Evolutionary conservation across 148 eudicot genomes (phyloP).

Genomic region (Talinum fruticosum): DNA sequence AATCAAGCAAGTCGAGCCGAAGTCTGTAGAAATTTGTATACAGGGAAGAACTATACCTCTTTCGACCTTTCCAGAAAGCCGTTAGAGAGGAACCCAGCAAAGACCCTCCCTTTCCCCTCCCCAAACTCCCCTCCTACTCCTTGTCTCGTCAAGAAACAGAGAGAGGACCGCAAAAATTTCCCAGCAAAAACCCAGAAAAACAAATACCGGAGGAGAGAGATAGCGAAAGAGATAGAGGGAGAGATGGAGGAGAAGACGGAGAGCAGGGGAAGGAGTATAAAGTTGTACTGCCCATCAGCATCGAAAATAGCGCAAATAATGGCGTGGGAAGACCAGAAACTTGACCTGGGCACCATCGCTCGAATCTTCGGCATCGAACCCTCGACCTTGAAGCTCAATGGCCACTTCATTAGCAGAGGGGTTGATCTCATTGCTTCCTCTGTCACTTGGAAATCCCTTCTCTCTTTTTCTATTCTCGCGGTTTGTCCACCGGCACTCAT

Average conservation of each 20-base stretch:
- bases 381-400: conserved; percentile 59
- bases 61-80: conserved; percentile 32
- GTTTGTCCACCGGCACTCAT: conserved; percentile 53
- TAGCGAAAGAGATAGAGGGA: background rate
- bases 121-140: background rate
- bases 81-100: conserved; percentile 13
- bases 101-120: background rate
- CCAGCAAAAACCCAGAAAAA: background rate
- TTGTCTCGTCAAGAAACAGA: background rate
- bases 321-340: conserved; percentile 53
- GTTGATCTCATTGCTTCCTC: conserved; percentile 66
- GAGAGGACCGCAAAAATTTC: too few relatives aligned
- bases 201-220: too few relatives aligned
- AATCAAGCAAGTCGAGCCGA: background rate
- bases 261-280: conserved; percentile 23
- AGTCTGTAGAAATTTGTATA: background rate
- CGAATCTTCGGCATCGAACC: conserved; percentile 65
- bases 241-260: background rate
- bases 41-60: background rate
- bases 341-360: conserved; percentile 75
- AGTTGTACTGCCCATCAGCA: conserved; percentile 51
- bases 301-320: conserved; percentile 39
- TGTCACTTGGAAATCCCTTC: conserved; percentile 74
- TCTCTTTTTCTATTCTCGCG: conserved; percentile 69
- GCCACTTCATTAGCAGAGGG: conserved; percentile 74